These are phyloP conservation scores for Carpinus viminea DNA, from an alignment of 306 rosid species.

Conservation along the genomic window DNA sequence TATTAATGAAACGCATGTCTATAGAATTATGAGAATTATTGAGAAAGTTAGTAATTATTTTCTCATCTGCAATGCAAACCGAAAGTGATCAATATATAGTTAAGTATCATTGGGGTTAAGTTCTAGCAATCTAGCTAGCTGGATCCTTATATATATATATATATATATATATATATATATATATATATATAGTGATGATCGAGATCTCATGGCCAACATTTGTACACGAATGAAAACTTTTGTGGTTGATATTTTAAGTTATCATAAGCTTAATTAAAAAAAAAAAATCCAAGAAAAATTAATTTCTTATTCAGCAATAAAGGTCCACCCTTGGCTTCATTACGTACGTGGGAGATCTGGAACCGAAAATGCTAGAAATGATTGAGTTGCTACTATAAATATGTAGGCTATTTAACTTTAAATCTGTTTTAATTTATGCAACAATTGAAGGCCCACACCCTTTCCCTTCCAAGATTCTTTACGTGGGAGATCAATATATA, in stretches of 20 bases:
- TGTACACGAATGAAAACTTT: neutral
- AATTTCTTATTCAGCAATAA: too few relatives aligned
- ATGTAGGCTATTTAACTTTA: neutral
- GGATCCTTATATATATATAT: neutral
- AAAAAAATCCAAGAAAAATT: neutral
- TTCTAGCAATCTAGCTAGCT: neutral
- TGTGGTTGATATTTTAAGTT: neutral
- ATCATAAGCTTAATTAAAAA: too few relatives aligned
- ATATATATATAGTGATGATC: neutral
- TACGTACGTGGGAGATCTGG: too few relatives aligned
- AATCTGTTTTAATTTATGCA: neutral
- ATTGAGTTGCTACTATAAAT: too few relatives aligned
- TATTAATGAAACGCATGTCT: too few relatives aligned
- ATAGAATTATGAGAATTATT: too few relatives aligned
- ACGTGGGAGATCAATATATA: neutral
- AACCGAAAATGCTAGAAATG: too few relatives aligned
- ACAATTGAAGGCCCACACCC: neutral
- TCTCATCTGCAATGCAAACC: too few relatives aligned
- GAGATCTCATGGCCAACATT: neutral
- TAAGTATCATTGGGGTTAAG: neutral
- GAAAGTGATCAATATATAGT: too few relatives aligned
- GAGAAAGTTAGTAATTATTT: too few relatives aligned
- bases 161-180: neutral
- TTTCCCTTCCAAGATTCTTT: neutral
- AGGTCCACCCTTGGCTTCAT: too few relatives aligned